phyloP scores from a whole-genome alignment of 2,329 filamentous ascomycete genomes.

The Ophiostoma perfectum region DNA sequence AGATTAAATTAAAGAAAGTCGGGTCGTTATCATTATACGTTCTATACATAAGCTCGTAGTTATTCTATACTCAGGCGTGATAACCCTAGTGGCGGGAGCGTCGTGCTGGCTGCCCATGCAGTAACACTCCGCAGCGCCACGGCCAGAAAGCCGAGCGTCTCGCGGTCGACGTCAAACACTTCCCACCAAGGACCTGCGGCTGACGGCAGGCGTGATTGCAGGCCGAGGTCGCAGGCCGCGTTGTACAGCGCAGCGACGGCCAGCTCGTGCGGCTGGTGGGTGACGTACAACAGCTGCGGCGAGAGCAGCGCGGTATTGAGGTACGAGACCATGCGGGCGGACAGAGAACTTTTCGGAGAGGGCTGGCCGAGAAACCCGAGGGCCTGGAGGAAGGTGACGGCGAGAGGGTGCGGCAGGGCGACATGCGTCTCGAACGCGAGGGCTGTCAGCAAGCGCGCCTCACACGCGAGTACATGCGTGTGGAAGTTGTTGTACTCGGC shows the following conservation, averaged over 20 bases:
- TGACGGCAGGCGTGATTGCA: conserved; percentile 61
- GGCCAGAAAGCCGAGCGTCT: conserved; percentile 89
- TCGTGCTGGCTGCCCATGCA: conserved; percentile 51
- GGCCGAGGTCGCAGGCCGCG: conserved; percentile 69
- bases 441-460: conserved; percentile 68
- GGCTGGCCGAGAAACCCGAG: conserved; percentile 62
- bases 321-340: conserved; percentile 61
- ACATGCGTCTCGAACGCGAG: conserved; percentile 82
- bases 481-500: conserved; percentile 60
- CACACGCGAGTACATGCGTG: conserved; percentile 61
- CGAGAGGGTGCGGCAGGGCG: conserved; percentile 76
- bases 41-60: not conserved
- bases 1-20: not conserved
- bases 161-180: conserved; percentile 90
- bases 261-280: conserved; percentile 80
- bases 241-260: conserved; percentile 87
- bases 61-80: not conserved
- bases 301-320: conserved; percentile 83
- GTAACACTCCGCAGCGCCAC: conserved; percentile 77
- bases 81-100: not conserved
- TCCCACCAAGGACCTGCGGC: conserved; percentile 86
- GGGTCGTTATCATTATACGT: not conserved
- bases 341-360: conserved; percentile 54
- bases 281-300: conserved; percentile 84
- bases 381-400: conserved; percentile 87